Evolutionary conservation across 2,329 filamentous ascomycete genomes (phyloP), one percentile per base, ranked within the genome.

Genomic region (Aspergillus spinulosporus): DNA sequence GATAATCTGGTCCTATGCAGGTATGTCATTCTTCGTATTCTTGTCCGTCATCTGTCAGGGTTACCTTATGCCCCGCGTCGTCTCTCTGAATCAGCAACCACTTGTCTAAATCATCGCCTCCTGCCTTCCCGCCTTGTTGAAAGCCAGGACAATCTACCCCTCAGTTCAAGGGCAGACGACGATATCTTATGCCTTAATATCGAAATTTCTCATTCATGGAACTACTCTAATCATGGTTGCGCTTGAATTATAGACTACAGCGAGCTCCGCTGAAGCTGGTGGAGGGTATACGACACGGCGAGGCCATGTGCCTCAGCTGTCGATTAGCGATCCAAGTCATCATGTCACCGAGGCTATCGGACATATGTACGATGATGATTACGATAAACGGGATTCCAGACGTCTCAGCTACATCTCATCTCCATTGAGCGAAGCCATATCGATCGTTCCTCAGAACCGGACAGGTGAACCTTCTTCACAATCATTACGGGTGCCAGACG

Each of bases 291-390:
- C 80, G 64, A 74, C 76, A 65, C 77, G 81, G 60, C 78, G 81
- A 67, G 82, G 82, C 63, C 84, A 87, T 76, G 76, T 76, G 63
- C 79, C 84, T 60, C 82, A 86, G 64, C 77, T 87, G 59, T 86
- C 84, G 65, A 87, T 96, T 72, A 94, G 89, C 73, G 92, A 96
- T 76, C 89, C 92, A 59, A 91, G 84, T 76, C 91, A 96, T 76
- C 92, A 96, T 83, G 90, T 96, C 71, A 96, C 92, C 55, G 92
- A 96, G 74, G 89, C 91, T 58, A 96, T 96, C 74, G 90, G 90
- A 51, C 92, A 92, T 66, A 84, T 96, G 75, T 96, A 97, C 75
- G 90, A 89, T 67, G 88, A 90, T 69, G 84, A 87, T 64, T 84
- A 90, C 66, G 76, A 82, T 66, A 79, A 75, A 64, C 77, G 79